A percentile compares a stretch with the other conserved stretches of the same genome.
These are phyloP conservation scores for Tuber brumale DNA, from an alignment of 495 filamentous ascomycete genomes.

Conservation along the genomic window DNA sequence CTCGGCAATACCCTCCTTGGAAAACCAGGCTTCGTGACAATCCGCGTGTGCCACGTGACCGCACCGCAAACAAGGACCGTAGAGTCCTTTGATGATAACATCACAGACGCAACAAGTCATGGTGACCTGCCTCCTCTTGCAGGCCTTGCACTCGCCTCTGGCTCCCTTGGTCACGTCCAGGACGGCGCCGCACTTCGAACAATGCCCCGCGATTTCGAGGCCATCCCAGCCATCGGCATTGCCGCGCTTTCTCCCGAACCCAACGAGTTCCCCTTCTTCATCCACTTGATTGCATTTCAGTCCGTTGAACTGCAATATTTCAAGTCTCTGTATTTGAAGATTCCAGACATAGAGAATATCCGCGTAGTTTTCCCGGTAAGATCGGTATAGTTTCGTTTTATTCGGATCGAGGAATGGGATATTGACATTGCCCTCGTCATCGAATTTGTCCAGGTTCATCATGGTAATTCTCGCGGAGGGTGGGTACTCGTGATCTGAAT, in stretches of 20 bases:
- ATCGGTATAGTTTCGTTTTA: constrained; percentile 54
- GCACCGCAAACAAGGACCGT: constrained; percentile 54
- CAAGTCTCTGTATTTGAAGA: constrained; percentile 64
- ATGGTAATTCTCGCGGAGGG: constrained; percentile 56
- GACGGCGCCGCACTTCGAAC: constrained; percentile 52
- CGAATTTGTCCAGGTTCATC: constrained; percentile 70
- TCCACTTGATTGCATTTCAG: constrained; percentile 46
- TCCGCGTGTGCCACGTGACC: constrained; percentile 57
- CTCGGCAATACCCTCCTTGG: constrained; percentile 23
- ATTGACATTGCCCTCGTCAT: constrained; percentile 64
- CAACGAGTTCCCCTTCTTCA: constrained; percentile 34
- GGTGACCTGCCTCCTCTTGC: constrained; percentile 50
- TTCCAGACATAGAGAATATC: constrained; percentile 75
- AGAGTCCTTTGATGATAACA: constrained; percentile 53
- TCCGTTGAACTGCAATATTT: constrained; percentile 77
- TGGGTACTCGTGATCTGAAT: constrained; percentile 43
- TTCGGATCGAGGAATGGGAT: constrained; percentile 63
- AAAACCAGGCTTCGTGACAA: constrained; percentile 51
- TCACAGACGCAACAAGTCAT: constrained; percentile 56
- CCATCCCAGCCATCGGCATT: constrained; percentile 47
- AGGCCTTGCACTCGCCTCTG: constrained; percentile 52
- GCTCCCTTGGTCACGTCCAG: constrained; percentile 48
- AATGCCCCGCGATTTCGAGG: constrained; percentile 56
- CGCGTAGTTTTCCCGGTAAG: constrained; percentile 74
- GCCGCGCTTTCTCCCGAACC: constrained; percentile 46